Conservation (phyloP, 140 eudicot genomes). For the Stevia rebaudiana region DNA sequence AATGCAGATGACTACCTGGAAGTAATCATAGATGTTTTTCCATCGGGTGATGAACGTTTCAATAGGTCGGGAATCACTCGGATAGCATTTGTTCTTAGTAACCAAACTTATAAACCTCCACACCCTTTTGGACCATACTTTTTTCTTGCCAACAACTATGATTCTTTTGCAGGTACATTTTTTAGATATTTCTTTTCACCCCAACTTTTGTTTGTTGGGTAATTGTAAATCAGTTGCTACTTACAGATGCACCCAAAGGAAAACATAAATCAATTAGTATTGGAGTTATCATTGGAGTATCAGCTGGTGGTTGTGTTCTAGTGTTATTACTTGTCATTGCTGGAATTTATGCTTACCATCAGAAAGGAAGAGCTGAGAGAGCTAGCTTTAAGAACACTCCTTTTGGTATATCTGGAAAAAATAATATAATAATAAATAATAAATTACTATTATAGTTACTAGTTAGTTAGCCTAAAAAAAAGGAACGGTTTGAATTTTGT, state of each 20-base stretch:
- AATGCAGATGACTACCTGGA: conserved; percentile 33
- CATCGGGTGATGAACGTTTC: conserved; percentile 44
- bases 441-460: too few relatives aligned
- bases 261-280: conserved; percentile 28
- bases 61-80: conserved; percentile 39
- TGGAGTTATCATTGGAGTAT: conserved; percentile 38
- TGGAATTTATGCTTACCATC: conserved; percentile 55
- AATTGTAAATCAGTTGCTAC: neutral
- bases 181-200: neutral
- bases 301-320: conserved; percentile 43
- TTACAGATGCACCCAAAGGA: conserved; percentile 26
- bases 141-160: conserved; percentile 36
- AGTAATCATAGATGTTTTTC: conserved; percentile 47
- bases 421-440: neutral
- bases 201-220: neutral
- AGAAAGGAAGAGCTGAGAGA: conserved; percentile 48
- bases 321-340: conserved; percentile 37
- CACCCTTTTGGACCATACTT: conserved; percentile 43
- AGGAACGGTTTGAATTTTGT: too few relatives aligned
- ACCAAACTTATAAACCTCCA: conserved; percentile 61
- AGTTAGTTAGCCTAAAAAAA: too few relatives aligned
- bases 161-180: conserved; percentile 34
- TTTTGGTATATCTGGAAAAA: conserved; percentile 36
- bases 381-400: conserved; percentile 46
- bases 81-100: conserved; percentile 54